These are phyloP conservation scores for Termitomyces sp. DNA, from an alignment of 768 basidiomycete genomes.

Conservation along the genomic window DNA sequence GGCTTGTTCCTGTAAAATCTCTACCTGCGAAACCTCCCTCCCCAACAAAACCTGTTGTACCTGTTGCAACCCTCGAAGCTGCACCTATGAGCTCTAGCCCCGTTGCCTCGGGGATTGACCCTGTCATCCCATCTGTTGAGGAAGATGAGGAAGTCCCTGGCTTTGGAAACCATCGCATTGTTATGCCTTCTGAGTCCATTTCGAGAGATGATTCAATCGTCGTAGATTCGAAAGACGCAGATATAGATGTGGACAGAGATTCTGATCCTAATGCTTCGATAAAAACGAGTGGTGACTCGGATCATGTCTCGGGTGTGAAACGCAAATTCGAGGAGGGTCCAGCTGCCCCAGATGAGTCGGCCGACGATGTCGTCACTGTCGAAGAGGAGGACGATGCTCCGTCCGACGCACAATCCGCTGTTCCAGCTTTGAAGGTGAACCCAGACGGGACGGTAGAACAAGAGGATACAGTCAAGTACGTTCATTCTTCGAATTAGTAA, in stretches of 20 bases:
- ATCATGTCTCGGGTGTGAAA: conserved; percentile 31
- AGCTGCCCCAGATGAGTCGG: conserved; percentile 29
- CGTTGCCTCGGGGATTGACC: neutral
- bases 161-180: conserved; percentile 25
- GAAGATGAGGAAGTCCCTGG: conserved; percentile 35
- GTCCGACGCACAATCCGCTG: conserved; percentile 32
- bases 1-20: conserved; percentile 45
- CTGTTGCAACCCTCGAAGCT: conserved; percentile 25
- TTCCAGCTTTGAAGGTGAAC: conserved; percentile 72
- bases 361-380: conserved; percentile 43
- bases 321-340: conserved; percentile 48
- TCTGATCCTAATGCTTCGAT: conserved; percentile 25
- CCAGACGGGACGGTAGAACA: conserved; percentile 93
- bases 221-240: conserved; percentile 18
- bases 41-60: conserved; percentile 20
- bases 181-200: conserved; percentile 3
- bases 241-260: conserved; percentile 30
- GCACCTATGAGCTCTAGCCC: conserved; percentile 25
- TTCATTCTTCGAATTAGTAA: conserved; percentile 12
- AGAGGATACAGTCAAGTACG: conserved; percentile 88
- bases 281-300: conserved; percentile 16
- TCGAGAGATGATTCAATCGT: conserved; percentile 16
- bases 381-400: conserved; percentile 52
- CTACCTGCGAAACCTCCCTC: conserved; percentile 34
- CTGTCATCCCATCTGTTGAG: conserved; percentile 11